Conservation (phyloP, 2,329 filamentous ascomycete species). For the Polytolypa hystricis region DNA sequence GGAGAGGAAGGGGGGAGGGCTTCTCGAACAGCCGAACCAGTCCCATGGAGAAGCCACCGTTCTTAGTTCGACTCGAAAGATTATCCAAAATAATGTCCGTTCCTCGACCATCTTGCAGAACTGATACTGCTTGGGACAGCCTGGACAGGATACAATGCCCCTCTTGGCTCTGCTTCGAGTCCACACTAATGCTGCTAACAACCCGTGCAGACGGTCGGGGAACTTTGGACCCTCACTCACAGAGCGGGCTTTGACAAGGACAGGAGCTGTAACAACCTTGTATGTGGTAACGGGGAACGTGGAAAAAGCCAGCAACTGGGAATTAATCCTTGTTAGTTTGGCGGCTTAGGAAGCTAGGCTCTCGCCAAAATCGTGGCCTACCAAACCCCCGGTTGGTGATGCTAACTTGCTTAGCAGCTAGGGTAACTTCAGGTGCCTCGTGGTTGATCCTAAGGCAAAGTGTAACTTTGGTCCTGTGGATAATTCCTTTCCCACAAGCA, state of each 20-base stretch:
- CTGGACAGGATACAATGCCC: neutral
- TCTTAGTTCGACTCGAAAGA: too few species aligned
- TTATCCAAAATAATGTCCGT: neutral
- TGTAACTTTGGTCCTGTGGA: too few species aligned
- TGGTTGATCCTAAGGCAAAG: slow-evolving; percentile 1
- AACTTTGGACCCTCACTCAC: neutral
- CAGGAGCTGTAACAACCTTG: neutral
- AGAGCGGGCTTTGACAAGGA: neutral
- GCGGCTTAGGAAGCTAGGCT: neutral
- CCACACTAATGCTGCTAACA: too few species aligned
- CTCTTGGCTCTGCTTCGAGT: neutral
- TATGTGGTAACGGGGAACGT: neutral
- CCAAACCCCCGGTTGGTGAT: neutral
- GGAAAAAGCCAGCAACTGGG: neutral
- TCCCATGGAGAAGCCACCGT: too few species aligned
- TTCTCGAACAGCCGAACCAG: too few species aligned
- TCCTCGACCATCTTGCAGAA: too few species aligned
- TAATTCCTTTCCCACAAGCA: neutral
- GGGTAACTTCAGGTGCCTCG: slow-evolving; percentile 5
- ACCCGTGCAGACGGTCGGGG: too few species aligned
- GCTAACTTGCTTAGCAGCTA: neutral
- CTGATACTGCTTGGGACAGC: neutral
- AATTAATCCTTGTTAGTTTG: neutral
- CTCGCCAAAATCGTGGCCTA: neutral
- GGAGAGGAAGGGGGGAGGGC: too few species aligned